Base-by-base conservation (phyloP, 2,329 filamentous ascomycete genomes). In the Fusarium brevicatenulatum region DNA sequence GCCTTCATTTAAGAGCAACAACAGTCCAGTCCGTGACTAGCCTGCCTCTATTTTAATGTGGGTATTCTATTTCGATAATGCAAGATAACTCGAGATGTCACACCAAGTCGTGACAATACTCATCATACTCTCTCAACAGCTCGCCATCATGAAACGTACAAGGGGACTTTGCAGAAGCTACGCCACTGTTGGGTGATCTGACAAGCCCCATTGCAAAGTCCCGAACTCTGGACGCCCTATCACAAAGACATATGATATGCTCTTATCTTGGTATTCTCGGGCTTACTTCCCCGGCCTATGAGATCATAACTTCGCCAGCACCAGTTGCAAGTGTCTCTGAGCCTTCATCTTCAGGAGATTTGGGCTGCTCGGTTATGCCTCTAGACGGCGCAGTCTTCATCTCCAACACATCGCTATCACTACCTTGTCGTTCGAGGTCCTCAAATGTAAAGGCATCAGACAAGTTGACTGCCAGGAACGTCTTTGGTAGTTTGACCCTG, bases 401-500 rank as follows among this genome's bases (percentile, higher is more conserved):
- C 72, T 89, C 86, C n/a, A 86, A 78, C 37, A 79, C 79, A 47
- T 86, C 86, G 36, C 74, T 79, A 63, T 89, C 86, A 59, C 83
- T 83, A 18, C 83, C 83, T 63, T 86, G 84, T 55, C 85, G 85
- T 74, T 90, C 88, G 54, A 85, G 83, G 65, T 88, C 86, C 71
- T 90, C 88, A 72, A 90, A 90, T 0, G 85, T 87, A 72, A 91
- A 91, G 7, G 89, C 88, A 65, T 91, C 89, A 12, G 89, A 91
- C 15, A 91, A 80, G 75, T 91, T 91, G 69, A 91, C 88, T 7
- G 90, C 89, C 50, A 91, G 82, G 79, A 91, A 91, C 3, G 88
- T 90, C 82, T 91, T 91, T 58, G 90, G 90, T 18, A 91, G 79
- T 83, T 91, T 91, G 74, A 91, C 90, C 78, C 89, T 91, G 73